These are phyloP conservation scores for Aspergillus thermomutatus DNA, from an alignment of 2,329 filamentous ascomycete genomes.

Conservation along the genomic window DNA sequence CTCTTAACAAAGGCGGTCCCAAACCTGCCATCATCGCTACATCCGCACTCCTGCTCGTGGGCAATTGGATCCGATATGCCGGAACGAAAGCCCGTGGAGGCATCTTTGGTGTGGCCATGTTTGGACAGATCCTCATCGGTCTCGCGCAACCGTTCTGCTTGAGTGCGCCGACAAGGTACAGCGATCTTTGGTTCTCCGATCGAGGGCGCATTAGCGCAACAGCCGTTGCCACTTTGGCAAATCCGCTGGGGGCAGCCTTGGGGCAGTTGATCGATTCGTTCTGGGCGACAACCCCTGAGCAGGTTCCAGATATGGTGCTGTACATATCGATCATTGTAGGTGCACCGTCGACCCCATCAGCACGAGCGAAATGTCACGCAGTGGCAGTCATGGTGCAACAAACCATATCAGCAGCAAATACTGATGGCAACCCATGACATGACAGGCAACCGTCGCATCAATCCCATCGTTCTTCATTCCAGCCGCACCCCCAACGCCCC, in stretches of 20 bases:
- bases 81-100: conserved; percentile 60
- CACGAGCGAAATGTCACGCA: background rate
- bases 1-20: conserved; percentile 72
- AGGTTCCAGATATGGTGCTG: conserved; percentile 78
- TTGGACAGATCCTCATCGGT: conserved; percentile 86
- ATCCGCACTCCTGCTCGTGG: conserved; percentile 69
- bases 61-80: conserved; percentile 89
- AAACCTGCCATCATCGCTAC: conserved; percentile 72
- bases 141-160: conserved; percentile 90
- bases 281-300: conserved; percentile 60
- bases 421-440: background rate
- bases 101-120: conserved; percentile 74
- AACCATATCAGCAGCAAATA: background rate
- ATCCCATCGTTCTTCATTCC: conserved; percentile 82
- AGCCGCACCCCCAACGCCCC: conserved; percentile 70
- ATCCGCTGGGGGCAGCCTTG: conserved; percentile 83
- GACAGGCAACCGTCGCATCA: conserved; percentile 59
- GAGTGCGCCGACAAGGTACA: conserved; percentile 83
- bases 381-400: background rate
- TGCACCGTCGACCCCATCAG: conserved; percentile 10
- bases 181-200: conserved; percentile 90
- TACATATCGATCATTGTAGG: conserved; percentile 79
- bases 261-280: conserved; percentile 83
- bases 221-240: conserved; percentile 78
- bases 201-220: conserved; percentile 81